A percentile compares a stretch with the other conserved stretches of the same genome.
phyloP scores from a whole-genome alignment of 345 rosid genomes.

The Heritiera fomes region DNA sequence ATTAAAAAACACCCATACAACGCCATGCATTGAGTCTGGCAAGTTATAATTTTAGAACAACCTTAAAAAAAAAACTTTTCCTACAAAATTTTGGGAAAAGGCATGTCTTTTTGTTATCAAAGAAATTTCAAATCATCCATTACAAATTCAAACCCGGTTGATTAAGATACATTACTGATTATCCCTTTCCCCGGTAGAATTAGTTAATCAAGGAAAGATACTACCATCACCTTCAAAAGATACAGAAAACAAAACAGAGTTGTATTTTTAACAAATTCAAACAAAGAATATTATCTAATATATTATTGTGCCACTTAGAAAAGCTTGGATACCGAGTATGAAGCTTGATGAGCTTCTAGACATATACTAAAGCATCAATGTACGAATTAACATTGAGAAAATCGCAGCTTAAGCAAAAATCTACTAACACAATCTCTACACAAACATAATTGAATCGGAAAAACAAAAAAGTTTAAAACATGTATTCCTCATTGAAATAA shows the following conservation, averaged over 20 bases:
- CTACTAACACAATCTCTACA: not conserved
- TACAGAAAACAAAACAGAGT: not conserved
- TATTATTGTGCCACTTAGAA: not conserved
- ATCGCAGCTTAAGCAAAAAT: not conserved
- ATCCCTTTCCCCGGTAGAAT: not conserved
- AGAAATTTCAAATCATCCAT: not conserved
- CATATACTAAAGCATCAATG: not conserved
- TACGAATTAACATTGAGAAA: not conserved
- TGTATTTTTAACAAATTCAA: not conserved
- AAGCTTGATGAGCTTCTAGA: not conserved
- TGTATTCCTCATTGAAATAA: too few relatives aligned
- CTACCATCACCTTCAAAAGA: not conserved
- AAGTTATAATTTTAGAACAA: not conserved
- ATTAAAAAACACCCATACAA: not conserved
- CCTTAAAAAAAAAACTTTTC: not conserved
- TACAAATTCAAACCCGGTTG: not conserved
- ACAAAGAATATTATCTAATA: too few relatives aligned
- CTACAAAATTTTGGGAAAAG: not conserved
- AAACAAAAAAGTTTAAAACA: too few relatives aligned
- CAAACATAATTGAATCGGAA: not conserved
- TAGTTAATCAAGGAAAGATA: not conserved
- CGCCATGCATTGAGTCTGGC: not conserved
- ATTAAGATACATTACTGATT: not conserved
- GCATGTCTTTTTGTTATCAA: not conserved
- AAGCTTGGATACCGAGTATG: not conserved